phyloP scores from a whole-genome alignment of 495 filamentous ascomycete species.

The Talaromyces adpressus region DNA sequence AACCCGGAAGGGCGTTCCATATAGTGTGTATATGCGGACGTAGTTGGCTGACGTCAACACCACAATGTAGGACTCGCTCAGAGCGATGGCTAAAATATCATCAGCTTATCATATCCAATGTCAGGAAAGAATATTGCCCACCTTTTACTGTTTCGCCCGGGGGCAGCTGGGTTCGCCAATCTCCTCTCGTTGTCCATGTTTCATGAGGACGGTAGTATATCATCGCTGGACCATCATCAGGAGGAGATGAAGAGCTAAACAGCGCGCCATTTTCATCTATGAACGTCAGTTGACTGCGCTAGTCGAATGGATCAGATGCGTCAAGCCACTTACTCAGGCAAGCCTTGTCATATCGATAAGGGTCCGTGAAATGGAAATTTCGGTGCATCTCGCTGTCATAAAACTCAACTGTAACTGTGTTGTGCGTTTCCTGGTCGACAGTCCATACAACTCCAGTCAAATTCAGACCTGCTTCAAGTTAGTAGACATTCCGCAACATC shows the following conservation, averaged over 20 bases:
- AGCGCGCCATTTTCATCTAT: conserved; percentile 75
- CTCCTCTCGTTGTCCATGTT: conserved; percentile 83
- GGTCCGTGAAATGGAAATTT: conserved; percentile 94
- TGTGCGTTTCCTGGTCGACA: conserved; percentile 86
- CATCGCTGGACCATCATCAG: conserved; percentile 60
- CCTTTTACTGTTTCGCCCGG: conserved; percentile 67
- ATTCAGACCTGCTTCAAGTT: conserved; percentile 54
- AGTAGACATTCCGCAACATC: conserved; percentile 11
- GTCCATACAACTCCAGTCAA: conserved; percentile 95
- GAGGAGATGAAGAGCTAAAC: conserved; percentile 69
- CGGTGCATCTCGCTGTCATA: conserved; percentile 88
- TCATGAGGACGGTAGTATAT: conserved; percentile 98
- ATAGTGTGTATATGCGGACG: conserved; percentile 86
- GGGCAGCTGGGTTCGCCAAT: conserved; percentile 85
- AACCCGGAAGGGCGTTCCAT: conserved; percentile 79
- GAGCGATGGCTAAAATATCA: conserved; percentile 60
- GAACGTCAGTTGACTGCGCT: conserved; percentile 7
- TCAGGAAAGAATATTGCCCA: conserved; percentile 15
- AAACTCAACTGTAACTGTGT: conserved; percentile 96
- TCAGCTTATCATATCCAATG: neutral
- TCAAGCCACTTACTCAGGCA: conserved; percentile 52
- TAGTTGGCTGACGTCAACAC: conserved; percentile 80
- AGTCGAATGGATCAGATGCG: neutral
- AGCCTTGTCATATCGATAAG: conserved; percentile 92
- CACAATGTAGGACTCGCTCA: conserved; percentile 85